phyloP scores from a whole-genome alignment of 2,329 filamentous ascomycete species.

The Ophidiomyces ophidiicola region DNA sequence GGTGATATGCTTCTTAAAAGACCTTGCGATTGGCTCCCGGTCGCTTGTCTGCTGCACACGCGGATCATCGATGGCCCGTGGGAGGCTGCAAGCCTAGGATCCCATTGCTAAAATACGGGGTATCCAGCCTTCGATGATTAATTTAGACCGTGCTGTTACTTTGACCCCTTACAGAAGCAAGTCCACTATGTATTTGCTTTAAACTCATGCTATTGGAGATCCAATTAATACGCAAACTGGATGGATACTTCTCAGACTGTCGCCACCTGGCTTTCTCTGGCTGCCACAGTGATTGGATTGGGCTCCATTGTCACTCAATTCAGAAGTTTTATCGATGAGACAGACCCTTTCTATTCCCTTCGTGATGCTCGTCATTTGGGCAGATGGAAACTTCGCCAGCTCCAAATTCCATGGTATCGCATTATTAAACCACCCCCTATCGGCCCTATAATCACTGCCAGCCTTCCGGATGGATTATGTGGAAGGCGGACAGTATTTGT shows the following conservation, averaged over 20 bases:
- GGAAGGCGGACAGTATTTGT: background rate
- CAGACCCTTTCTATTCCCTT: slow-evolving; percentile 4
- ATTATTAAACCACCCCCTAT: slow-evolving; percentile 5
- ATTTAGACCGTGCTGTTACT: too few species aligned
- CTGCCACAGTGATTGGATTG: slow-evolving; percentile 3
- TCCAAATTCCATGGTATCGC: slow-evolving; percentile 4
- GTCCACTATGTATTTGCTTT: too few species aligned
- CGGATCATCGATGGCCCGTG: too few species aligned
- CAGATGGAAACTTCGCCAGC: slow-evolving; percentile 2
- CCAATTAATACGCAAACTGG: too few species aligned
- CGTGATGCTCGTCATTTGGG: slow-evolving; percentile 3
- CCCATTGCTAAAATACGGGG: too few species aligned
- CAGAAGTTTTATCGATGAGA: background rate
- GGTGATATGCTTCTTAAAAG: too few species aligned
- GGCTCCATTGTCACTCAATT: slow-evolving; percentile 5
- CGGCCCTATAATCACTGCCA: background rate
- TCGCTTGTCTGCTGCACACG: too few species aligned
- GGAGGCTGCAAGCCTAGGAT: too few species aligned
- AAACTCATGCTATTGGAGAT: too few species aligned
- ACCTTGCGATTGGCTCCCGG: too few species aligned
- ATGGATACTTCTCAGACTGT: slow-evolving; percentile 7
- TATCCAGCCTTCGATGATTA: too few species aligned
- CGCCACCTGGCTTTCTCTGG: slow-evolving; percentile 5
- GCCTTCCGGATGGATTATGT: slow-evolving; percentile 2
- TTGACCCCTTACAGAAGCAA: too few species aligned